Conservation (phyloP, 176 grass and related monocot genomes). For the Juncus effusus region DNA sequence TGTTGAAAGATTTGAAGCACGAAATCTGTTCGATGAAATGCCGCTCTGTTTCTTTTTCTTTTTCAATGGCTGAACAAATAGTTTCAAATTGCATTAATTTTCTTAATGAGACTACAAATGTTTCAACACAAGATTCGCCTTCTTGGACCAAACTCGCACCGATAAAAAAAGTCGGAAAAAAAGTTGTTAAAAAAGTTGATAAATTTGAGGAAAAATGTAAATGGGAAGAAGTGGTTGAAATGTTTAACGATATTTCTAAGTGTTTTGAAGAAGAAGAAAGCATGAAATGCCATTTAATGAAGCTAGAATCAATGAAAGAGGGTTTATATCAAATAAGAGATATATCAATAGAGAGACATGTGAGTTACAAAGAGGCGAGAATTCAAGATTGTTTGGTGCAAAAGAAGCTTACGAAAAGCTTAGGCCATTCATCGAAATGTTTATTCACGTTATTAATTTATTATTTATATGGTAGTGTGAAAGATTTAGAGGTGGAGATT, state of each 20-base stretch:
- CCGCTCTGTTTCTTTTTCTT: slow-evolving; percentile 24
- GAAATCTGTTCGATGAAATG: slow-evolving; percentile 39
- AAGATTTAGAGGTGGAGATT: slow-evolving; percentile 51
- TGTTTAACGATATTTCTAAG: slow-evolving; percentile 65
- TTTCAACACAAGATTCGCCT: slow-evolving; percentile 30
- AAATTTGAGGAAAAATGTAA: slow-evolving; percentile 32
- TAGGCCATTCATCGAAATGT: slow-evolving; percentile 68
- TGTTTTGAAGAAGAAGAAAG: slow-evolving; percentile 34
- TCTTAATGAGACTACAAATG: slow-evolving; percentile 32
- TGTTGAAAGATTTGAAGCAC: slow-evolving; percentile 47
- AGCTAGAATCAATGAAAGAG: slow-evolving; percentile 73
- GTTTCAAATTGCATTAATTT: slow-evolving; percentile 42
- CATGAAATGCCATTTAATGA: slow-evolving; percentile 36
- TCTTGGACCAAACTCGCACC: slow-evolving; percentile 73
- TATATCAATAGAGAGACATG: slow-evolving; percentile 51
- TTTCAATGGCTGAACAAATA: slow-evolving; percentile 67
- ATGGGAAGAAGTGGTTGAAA: slow-evolving; percentile 83
- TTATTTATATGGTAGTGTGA: slow-evolving; percentile 63
- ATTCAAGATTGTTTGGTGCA: slow-evolving; percentile 70
- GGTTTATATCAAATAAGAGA: slow-evolving; percentile 68
- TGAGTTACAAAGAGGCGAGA: slow-evolving; percentile 65
- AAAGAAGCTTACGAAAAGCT: slow-evolving; percentile 60
- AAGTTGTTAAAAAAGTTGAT: slow-evolving; percentile 21
- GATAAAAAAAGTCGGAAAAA: background rate
- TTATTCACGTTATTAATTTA: slow-evolving; percentile 76